phyloP scores from a whole-genome alignment of 179 eudicot genomes.

The Pouteria campechiana region DNA sequence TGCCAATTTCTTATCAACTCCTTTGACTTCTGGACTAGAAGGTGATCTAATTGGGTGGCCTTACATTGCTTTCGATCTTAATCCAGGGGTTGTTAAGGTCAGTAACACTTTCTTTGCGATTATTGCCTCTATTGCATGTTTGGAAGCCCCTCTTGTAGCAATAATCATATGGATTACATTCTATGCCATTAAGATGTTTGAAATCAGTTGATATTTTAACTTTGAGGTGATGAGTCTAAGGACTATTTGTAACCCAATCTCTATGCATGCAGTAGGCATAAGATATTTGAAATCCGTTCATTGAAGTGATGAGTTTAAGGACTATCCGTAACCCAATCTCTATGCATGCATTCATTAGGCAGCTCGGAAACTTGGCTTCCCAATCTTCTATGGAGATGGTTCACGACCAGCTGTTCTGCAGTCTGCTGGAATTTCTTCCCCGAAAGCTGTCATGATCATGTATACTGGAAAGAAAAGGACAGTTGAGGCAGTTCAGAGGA shows the following conservation, averaged over 20 bases:
- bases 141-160: too few relatives aligned
- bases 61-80: slow-evolving; percentile 85
- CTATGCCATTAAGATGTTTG: too few relatives aligned
- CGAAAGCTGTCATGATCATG: slow-evolving; percentile 94
- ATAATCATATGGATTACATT: too few relatives aligned
- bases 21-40: slow-evolving; percentile 64
- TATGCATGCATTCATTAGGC: slow-evolving; percentile 40
- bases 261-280: too few relatives aligned
- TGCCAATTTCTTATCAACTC: slow-evolving; percentile 83
- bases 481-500: slow-evolving; percentile 73
- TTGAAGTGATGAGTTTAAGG: too few relatives aligned
- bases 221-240: too few relatives aligned
- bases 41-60: slow-evolving; percentile 64
- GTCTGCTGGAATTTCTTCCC: slow-evolving; percentile 87
- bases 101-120: slow-evolving; percentile 5
- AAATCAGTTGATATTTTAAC: too few relatives aligned
- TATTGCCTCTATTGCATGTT: background rate
- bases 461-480: slow-evolving; percentile 63
- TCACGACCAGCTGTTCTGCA: slow-evolving; percentile 82
- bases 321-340: too few relatives aligned
- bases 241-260: too few relatives aligned
- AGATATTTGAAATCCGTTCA: too few relatives aligned
- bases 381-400: slow-evolving; percentile 87
- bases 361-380: slow-evolving; percentile 80
- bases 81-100: slow-evolving; percentile 88